These are phyloP conservation scores for Fraxinus paxiana DNA, from an alignment of 305 asterid genomes.

Conservation along the genomic window DNA sequence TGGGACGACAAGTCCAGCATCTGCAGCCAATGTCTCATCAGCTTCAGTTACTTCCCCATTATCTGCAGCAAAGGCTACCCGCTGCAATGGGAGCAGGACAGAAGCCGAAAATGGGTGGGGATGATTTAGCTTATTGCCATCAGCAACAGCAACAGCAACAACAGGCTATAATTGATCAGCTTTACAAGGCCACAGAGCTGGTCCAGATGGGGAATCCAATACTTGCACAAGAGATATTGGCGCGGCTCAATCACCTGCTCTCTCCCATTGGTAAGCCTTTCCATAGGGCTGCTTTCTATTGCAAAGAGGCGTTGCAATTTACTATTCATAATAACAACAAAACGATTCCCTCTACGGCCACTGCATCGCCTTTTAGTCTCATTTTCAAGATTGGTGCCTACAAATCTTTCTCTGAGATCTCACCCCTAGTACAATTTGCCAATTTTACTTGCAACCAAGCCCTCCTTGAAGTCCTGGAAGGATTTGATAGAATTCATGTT, in stretches of 20 bases:
- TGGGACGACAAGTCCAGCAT: slow-evolving; percentile 15
- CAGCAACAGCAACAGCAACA: slow-evolving; percentile 33
- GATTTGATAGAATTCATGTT: slow-evolving; percentile 35
- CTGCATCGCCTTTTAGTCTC: slow-evolving; percentile 31
- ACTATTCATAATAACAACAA: slow-evolving; percentile 23
- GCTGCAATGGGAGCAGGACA: slow-evolving; percentile 18
- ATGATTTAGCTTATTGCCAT: slow-evolving; percentile 32
- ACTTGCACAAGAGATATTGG: slow-evolving; percentile 63
- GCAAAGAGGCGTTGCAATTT: slow-evolving; percentile 52
- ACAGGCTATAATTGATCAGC: slow-evolving; percentile 59
- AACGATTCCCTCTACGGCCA: not conserved
- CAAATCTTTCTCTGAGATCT: slow-evolving; percentile 45
- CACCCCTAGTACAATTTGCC: slow-evolving; percentile 41
- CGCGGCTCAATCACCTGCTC: slow-evolving; percentile 75
- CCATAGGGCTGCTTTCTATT: slow-evolving; percentile 54
- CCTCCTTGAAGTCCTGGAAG: slow-evolving; percentile 44
- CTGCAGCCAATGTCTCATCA: slow-evolving; percentile 26
- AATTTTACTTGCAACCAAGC: slow-evolving; percentile 57
- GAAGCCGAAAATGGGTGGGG: slow-evolving; percentile 34
- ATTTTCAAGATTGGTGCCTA: slow-evolving; percentile 48
- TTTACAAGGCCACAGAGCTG: slow-evolving; percentile 57
- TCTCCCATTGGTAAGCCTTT: slow-evolving; percentile 49
- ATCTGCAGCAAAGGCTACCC: slow-evolving; percentile 34
- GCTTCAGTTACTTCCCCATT: slow-evolving; percentile 33
- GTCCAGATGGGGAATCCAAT: slow-evolving; percentile 34